Percentiles rank a stretch among this genome's conserved stretches.
phyloP scores from a whole-genome alignment of 2,329 filamentous ascomycete species.

The Stagonosporopsis rhizophila region DNA sequence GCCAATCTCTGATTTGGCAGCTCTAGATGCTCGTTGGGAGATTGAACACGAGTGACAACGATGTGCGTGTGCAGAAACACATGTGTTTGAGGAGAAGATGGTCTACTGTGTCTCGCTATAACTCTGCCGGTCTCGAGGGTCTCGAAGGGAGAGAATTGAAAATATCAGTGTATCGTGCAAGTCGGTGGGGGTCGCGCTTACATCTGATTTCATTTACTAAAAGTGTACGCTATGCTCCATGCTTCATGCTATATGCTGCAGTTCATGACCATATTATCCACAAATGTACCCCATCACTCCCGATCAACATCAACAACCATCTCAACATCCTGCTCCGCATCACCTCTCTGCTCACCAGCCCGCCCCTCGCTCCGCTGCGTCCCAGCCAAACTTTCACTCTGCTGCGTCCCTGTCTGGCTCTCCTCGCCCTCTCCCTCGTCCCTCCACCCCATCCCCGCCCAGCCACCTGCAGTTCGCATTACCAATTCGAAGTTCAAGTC shows the following conservation, averaged over 20 bases:
- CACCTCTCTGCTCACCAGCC: neutral
- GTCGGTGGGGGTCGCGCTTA: no score
- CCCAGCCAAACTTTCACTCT: slow-evolving; percentile 5
- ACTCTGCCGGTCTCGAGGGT: no score
- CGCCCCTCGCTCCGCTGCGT: slow-evolving; percentile 1
- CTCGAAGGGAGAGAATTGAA: no score
- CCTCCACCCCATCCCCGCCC: slow-evolving; percentile 47
- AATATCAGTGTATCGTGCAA: no score
- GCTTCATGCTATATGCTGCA: neutral
- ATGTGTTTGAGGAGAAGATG: no score
- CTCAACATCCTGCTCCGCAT: neutral
- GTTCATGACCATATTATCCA: neutral
- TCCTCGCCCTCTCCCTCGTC: slow-evolving; percentile 8
- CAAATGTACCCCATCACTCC: neutral
- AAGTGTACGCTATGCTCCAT: neutral
- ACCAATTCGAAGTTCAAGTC: slow-evolving; percentile 67
- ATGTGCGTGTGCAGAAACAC: no score
- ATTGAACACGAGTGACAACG: no score
- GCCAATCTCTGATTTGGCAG: no score
- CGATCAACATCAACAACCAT: neutral
- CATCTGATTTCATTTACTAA: neutral
- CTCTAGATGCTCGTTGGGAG: no score
- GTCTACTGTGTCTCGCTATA: no score
- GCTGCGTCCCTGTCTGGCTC: slow-evolving; percentile 14
- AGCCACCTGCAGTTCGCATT: slow-evolving; percentile 64